Conservation (phyloP, 2,329 filamentous ascomycete species). For the Byssothecium circinans region DNA sequence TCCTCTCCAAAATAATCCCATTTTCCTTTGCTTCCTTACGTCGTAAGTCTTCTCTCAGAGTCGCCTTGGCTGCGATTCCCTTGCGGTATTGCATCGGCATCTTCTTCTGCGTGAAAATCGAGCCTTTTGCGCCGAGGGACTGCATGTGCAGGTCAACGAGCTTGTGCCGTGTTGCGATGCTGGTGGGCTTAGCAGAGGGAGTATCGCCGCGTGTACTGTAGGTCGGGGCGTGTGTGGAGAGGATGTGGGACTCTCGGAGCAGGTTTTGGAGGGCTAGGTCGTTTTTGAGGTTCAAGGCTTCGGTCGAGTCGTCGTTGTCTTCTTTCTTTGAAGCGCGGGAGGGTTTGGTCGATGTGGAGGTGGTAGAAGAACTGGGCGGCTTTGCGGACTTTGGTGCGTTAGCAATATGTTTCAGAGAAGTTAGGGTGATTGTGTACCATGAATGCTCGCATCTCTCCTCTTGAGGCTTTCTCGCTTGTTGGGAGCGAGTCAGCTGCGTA, state of each 20-base stretch:
- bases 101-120: conserved; percentile 74
- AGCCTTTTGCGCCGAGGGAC: conserved; percentile 74
- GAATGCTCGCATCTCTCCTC: conserved; percentile 75
- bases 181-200: conserved; percentile 62
- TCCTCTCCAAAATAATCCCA: conserved; percentile 79
- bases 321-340: conserved; percentile 10
- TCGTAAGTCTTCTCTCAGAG: conserved; percentile 67
- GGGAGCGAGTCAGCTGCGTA: conserved; percentile 31
- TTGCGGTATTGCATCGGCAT: conserved; percentile 88
- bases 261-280: conserved; percentile 90
- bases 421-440: conserved; percentile 57
- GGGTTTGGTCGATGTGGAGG: conserved; percentile 18
- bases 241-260: conserved; percentile 86
- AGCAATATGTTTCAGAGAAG: background rate
- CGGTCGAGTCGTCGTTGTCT: conserved; percentile 55
- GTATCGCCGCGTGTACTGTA: conserved; percentile 49
- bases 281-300: conserved; percentile 75
- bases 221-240: conserved; percentile 59
- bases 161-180: conserved; percentile 66
- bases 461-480: conserved; percentile 30
- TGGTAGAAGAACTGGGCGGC: conserved; percentile 43
- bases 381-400: conserved; percentile 48
- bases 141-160: conserved; percentile 83
- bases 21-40: conserved; percentile 83
- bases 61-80: conserved; percentile 74